phyloP scores from a whole-genome alignment of 306 rosid genomes.

The Prunus padus region DNA sequence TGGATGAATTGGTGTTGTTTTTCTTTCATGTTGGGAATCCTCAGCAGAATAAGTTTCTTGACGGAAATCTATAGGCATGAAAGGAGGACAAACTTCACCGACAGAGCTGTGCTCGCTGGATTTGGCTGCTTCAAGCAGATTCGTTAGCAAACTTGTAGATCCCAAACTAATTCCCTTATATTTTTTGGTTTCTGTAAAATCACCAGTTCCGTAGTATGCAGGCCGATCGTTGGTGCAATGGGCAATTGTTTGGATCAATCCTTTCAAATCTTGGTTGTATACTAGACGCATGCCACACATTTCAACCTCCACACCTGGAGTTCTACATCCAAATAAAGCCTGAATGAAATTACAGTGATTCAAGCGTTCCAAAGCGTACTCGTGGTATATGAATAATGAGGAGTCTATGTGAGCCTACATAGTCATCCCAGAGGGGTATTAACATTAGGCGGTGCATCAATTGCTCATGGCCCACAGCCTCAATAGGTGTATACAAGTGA shows the following conservation, averaged over 20 bases:
- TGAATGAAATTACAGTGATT: constrained; percentile 8
- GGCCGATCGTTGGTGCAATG: background rate
- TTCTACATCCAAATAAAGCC: background rate
- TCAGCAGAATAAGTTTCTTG: accelerated
- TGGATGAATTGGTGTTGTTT: background rate
- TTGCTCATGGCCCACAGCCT: background rate
- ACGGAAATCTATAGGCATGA: background rate
- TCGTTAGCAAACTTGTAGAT: background rate
- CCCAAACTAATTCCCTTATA: background rate
- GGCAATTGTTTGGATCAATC: constrained; percentile 11
- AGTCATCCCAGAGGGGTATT: background rate
- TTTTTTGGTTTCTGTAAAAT: background rate
- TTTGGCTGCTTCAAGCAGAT: background rate
- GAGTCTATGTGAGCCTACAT: background rate
- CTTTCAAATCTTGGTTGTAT: constrained; percentile 7
- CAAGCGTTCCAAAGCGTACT: background rate
- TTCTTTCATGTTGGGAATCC: background rate
- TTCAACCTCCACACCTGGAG: constrained; percentile 5
- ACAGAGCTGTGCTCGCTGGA: background rate
- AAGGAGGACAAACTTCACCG: background rate
- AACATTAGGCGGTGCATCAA: background rate
- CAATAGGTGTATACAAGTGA: background rate
- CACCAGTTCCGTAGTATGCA: background rate
- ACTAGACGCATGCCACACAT: constrained; percentile 14
- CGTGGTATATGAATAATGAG: constrained; percentile 10